phyloP scores from a whole-genome alignment of 768 basidiomycete genomes.

The Boletus subparvulus region DNA sequence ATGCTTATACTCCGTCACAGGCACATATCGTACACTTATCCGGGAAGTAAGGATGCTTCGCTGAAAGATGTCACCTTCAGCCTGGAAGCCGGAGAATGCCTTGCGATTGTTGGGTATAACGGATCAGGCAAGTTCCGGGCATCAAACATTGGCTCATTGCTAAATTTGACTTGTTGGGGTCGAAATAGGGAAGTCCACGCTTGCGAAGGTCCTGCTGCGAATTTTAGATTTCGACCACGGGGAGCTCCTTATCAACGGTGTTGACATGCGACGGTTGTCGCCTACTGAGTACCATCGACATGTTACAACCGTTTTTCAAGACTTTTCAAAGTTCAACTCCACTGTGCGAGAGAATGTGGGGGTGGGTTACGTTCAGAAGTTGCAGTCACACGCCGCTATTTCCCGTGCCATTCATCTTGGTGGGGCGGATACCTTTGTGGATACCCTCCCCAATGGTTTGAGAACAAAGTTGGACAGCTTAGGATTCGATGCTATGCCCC shows the following conservation, averaged over 20 bases:
- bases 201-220: slow-evolving; percentile 78
- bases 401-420: slow-evolving; percentile 67
- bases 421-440: slow-evolving; percentile 65
- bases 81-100: slow-evolving; percentile 70
- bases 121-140: slow-evolving; percentile 60
- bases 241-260: slow-evolving; percentile 64
- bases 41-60: slow-evolving; percentile 65
- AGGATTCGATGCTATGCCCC: slow-evolving; percentile 52
- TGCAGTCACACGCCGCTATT: slow-evolving; percentile 57
- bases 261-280: slow-evolving; percentile 62
- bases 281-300: slow-evolving; percentile 74
- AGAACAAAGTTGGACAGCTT: slow-evolving; percentile 69
- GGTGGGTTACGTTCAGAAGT: slow-evolving; percentile 68
- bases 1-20: slow-evolving; percentile 34
- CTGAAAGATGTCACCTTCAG: slow-evolving; percentile 68
- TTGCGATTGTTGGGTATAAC: slow-evolving; percentile 86
- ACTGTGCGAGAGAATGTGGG: slow-evolving; percentile 84
- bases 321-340: slow-evolving; percentile 77
- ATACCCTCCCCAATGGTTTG: slow-evolving; percentile 67
- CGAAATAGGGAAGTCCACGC: slow-evolving; percentile 77
- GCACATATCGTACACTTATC: slow-evolving; percentile 75
- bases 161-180: slow-evolving; percentile 5
- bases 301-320: slow-evolving; percentile 81
- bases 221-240: slow-evolving; percentile 77
- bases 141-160: slow-evolving; percentile 8